phyloP scores from a whole-genome alignment of 495 filamentous ascomycete genomes.

The Usnea hakonensis region DNA sequence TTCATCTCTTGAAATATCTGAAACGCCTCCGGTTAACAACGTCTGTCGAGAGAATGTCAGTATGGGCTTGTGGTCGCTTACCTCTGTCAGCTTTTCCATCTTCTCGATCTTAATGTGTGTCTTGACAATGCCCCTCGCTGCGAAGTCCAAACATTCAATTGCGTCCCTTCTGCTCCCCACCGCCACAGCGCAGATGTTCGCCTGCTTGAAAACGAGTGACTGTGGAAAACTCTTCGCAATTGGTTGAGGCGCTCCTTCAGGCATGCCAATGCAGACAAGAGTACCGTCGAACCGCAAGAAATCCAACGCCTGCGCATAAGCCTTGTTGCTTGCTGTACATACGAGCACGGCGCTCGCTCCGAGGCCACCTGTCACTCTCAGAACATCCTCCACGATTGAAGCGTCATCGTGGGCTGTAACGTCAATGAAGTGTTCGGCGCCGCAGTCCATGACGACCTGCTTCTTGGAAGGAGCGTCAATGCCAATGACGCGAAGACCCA shows the following conservation, averaged over 20 bases:
- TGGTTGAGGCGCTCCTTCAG: conserved; percentile 50
- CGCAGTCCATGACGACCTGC: conserved; percentile 48
- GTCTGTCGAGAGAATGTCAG: too few relatives aligned
- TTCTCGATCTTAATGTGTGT: conserved; percentile 49
- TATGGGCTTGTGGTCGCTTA: conserved; percentile 18
- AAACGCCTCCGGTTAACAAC: background rate
- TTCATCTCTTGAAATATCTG: conserved; percentile 50
- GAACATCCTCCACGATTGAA: conserved; percentile 43
- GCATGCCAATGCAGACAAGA: conserved; percentile 60
- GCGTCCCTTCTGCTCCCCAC: conserved; percentile 61
- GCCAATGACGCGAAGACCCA: conserved; percentile 61
- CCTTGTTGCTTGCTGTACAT: conserved; percentile 55
- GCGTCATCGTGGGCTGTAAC: conserved; percentile 48
- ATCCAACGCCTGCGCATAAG: conserved; percentile 52
- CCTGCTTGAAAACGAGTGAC: conserved; percentile 43
- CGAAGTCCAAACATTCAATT: conserved; percentile 59
- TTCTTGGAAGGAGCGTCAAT: conserved; percentile 60
- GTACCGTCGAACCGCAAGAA: conserved; percentile 59
- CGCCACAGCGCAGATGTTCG: conserved; percentile 51
- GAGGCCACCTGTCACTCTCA: conserved; percentile 53
- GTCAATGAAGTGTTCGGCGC: conserved; percentile 64
- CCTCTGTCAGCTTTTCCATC: conserved; percentile 53
- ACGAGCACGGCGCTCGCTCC: conserved; percentile 60
- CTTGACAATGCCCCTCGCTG: conserved; percentile 53
- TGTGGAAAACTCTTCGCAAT: conserved; percentile 50